Percentiles rank a stretch among this genome's conserved stretches.
phyloP scores from a whole-genome alignment of 179 eudicot genomes.

The Heliamphora pulchella region DNA sequence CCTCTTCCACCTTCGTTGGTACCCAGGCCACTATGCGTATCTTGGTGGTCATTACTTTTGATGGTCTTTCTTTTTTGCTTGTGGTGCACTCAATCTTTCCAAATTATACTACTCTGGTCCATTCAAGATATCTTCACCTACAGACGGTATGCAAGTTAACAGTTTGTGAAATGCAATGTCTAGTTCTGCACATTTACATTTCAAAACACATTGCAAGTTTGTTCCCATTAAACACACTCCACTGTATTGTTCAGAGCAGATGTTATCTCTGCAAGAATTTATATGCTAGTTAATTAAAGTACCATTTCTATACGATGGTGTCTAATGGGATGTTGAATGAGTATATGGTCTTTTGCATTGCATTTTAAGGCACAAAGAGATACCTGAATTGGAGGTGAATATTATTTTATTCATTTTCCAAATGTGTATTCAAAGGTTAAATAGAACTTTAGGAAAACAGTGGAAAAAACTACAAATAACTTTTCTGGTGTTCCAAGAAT shows the following conservation, averaged over 20 bases:
- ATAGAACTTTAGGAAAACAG: no score
- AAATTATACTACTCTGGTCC: no score
- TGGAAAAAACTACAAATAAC: background rate
- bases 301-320: no score
- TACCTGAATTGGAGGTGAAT: background rate
- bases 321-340: background rate
- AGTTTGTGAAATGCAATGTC: background rate
- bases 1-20: no score
- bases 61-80: no score
- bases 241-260: background rate
- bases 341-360: background rate
- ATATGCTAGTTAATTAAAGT: no score
- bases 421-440: no score
- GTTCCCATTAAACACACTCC: background rate
- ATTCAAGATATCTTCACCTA: no score
- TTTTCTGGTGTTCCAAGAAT: background rate
- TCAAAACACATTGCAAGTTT: background rate
- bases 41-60: no score
- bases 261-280: background rate
- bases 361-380: background rate
- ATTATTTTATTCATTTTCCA: no score
- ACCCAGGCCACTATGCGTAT: no score
- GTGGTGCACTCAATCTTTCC: no score
- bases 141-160: background rate
- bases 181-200: background rate